Base-by-base conservation (phyloP, 1,139 yeast species). In the Protomyces gravidus region DNA sequence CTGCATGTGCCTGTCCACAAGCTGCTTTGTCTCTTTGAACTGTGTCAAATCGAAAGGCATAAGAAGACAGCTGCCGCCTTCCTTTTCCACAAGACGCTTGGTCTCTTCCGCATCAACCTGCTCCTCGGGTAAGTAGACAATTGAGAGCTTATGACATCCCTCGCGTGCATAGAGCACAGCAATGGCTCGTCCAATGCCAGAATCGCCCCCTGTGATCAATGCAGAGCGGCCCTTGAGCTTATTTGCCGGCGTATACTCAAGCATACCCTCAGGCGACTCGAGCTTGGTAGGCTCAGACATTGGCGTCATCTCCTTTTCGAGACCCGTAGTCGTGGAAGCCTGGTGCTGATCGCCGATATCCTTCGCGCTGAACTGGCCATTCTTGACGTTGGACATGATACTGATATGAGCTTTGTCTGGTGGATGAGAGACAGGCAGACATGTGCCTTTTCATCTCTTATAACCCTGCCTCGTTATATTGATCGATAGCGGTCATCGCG, bases 1-100 rank as follows among this genome's bases (percentile, higher is more conserved):
- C n/a, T 72, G 68, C 21, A 89, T 86, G 0, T 96, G 83, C 51
- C 70, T 68, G n/a, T 78, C 79, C 1, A 82, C 96, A 0, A 95
- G 95, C 13, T 67, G 68, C 39, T 27, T 32, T 30, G 45, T 33
- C 2, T 47, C 48, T 47, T 45, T 32, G 19, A 45, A 50, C 30
- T 46, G 39, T 19, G 51, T 23, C 32, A 53, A 33, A 23, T 53
- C 58, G 13, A 53, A 50, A n/a, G 58, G 51, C 42, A 48, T 55
- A 32, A 47, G 21, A 7, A 39, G 51, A 40, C 62, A 60, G 13
- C 45, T 48, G 21, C 50, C 50, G 3, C 60, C 62, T 40, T 60
- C 62, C 19, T 36, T 42, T 45, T 60, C 62, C 6, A 60, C 51
- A 36, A 60, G 19, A 6, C 45, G 23, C 42, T 55, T 56, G 6